phyloP scores from a whole-genome alignment of 768 basidiomycete genomes.

The Amanita fuliginea region DNA sequence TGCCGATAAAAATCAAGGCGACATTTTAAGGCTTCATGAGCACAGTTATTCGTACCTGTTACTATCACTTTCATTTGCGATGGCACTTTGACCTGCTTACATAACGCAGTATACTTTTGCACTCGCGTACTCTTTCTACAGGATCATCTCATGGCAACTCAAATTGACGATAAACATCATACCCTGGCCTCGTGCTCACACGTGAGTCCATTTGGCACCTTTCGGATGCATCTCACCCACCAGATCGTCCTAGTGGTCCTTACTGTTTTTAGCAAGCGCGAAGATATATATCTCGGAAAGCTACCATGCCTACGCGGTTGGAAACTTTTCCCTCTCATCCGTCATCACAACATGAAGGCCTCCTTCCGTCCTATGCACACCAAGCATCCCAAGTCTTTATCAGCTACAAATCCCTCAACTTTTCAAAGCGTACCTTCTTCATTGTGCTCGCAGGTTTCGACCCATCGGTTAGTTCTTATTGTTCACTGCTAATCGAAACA shows the following conservation, averaged over 20 bases:
- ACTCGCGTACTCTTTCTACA: too few species aligned
- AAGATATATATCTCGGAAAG: background rate
- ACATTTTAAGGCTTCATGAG: background rate
- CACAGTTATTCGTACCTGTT: constrained; percentile 36
- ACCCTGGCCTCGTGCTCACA: background rate
- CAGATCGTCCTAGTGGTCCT: background rate
- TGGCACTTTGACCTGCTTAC: background rate
- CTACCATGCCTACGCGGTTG: background rate
- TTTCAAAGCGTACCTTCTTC: constrained; percentile 24
- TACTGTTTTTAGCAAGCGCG: background rate
- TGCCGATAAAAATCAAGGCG: constrained; percentile 18
- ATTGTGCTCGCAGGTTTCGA: constrained; percentile 34
- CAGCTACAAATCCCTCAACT: constrained; percentile 18
- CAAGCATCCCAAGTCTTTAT: constrained; percentile 15
- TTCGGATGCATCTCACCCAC: background rate
- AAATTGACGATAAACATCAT: too few species aligned
- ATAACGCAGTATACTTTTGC: too few species aligned
- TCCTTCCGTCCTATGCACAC: constrained; percentile 14
- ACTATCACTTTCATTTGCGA: constrained; percentile 37
- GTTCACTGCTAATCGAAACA: background rate
- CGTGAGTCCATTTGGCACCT: background rate
- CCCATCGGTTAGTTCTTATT: constrained; percentile 30
- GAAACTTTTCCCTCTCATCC: background rate
- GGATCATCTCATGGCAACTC: background rate
- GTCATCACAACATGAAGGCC: constrained; percentile 7